These are phyloP conservation scores for Pseudogymnoascus sp. DNA, from an alignment of 2,329 filamentous ascomycete species.

Conservation along the genomic window DNA sequence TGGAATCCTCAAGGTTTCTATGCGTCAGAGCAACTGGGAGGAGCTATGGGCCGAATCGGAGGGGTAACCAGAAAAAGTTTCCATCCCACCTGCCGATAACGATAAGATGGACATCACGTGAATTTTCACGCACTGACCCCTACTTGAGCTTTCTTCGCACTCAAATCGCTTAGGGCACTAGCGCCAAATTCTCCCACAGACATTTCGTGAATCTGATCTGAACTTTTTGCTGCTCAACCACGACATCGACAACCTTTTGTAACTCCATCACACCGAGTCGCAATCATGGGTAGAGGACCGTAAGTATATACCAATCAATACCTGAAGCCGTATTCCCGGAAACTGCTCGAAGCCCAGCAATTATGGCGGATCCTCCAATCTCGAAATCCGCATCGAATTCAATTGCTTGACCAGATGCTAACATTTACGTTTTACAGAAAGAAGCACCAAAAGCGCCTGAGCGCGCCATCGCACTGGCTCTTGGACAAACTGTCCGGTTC, in stretches of 20 bases:
- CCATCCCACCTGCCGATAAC: constrained; percentile 8
- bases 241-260: constrained; percentile 17
- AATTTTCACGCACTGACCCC: neutral
- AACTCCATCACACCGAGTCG: constrained; percentile 22
- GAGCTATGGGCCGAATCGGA: neutral
- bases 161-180: constrained; percentile 9
- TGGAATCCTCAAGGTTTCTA: neutral
- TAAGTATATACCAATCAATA: constrained; percentile 20
- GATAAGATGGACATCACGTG: neutral
- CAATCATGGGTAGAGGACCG: constrained; percentile 45
- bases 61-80: constrained; percentile 10
- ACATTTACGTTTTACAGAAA: constrained; percentile 52
- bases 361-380: neutral
- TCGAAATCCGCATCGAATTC: neutral
- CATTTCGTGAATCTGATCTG: constrained; percentile 2
- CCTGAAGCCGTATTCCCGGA: neutral
- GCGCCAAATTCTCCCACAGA: constrained; percentile 7
- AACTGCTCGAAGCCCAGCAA: neutral
- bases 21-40: neutral
- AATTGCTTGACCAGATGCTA: constrained; percentile 14
- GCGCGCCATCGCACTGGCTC: constrained; percentile 98
- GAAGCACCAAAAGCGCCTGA: constrained; percentile 99
- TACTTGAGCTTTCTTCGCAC: neutral
- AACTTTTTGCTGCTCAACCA: constrained; percentile 11
- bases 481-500: constrained; percentile 98